Evolutionary conservation across 2,329 filamentous ascomycete species (phyloP), one percentile per base, ranked within the genome.

Genomic region (Scedosporium apiospermum): DNA sequence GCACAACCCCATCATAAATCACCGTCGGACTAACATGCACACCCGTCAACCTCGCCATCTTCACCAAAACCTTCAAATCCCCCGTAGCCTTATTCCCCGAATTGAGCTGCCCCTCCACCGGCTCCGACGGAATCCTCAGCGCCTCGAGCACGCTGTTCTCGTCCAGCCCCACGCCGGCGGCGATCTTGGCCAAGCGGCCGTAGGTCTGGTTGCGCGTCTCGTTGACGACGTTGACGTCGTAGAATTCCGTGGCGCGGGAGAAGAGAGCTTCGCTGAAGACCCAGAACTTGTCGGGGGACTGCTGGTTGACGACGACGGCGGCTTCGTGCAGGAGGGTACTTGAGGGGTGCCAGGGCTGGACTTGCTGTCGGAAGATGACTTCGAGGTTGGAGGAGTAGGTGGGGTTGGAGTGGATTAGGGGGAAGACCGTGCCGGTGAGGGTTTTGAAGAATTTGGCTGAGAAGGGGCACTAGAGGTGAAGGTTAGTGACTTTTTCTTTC

Each of bases 271-370:
- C 80, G 73, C 85, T 90, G 74, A 93, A 97, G 16, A 82, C 79
- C 86, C 88, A 96, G 81, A 96, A 98, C 67, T 85, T 86, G 18
- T 81, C 78, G 0, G 90, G 88, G 2, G 85, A 78, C 6, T 91
- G 74, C 60, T 82, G 83, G 68, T 93, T 81, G 1, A 97, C 91
- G 2, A 92, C 93, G 38, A 91, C 83, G 3, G 80, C 93, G 38
- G 92, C 89, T 81, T 98, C 93, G 78, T 93, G 90, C 63, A 84
- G 80, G 10, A 92, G 81, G 6, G 89, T 92, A 49, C 86, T 92
- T 21, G 89, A 91, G 1, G 93, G 93, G 76, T 98, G 93, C 93
- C 93, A 96, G 14, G 92, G 91, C 78, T 96, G 92, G 70, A 97
- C 85, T 73, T 96, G 92, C 73, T 93, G 93, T 59, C 93, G 88